phyloP scores from a whole-genome alignment of 1,139 yeast genomes.

The Zygosaccharomyces sapae region DNA sequence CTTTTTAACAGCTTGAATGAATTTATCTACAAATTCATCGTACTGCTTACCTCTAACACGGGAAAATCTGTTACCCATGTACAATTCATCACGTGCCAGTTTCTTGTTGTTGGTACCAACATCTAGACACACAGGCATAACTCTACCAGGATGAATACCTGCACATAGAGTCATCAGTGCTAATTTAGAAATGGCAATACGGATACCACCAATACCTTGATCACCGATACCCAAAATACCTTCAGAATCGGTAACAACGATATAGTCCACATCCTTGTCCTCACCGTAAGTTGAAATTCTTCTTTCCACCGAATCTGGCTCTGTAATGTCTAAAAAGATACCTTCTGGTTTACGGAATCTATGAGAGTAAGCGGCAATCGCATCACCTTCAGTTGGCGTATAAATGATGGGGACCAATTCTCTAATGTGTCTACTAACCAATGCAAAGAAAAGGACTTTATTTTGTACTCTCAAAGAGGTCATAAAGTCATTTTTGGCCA shows the following conservation, averaged over 20 bases:
- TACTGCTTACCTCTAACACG: conserved; percentile 84
- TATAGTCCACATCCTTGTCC: conserved; percentile 87
- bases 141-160: conserved; percentile 94
- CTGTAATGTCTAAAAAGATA: conserved; percentile 79
- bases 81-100: conserved; percentile 73
- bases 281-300: conserved; percentile 74
- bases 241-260: conserved; percentile 92
- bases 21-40: conserved; percentile 75
- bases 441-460: conserved; percentile 82
- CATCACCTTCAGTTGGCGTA: conserved; percentile 98
- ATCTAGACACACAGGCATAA: conserved; percentile 82
- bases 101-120: conserved; percentile 86
- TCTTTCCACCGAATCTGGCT: conserved; percentile 68
- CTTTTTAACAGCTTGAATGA: conserved; percentile 63
- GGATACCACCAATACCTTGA: conserved; percentile 95
- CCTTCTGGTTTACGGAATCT: conserved; percentile 95
- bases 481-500: conserved; percentile 89
- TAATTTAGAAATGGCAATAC: conserved; percentile 86
- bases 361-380: conserved; percentile 86
- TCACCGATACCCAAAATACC: conserved; percentile 97
- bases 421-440: conserved; percentile 80
- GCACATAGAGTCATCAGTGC: conserved; percentile 95
- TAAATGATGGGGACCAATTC: conserved; percentile 90
- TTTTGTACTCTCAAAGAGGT: conserved; percentile 89
- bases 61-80: conserved; percentile 84